phyloP scores from a whole-genome alignment of 208 protist genomes.

The Lotmaria passim region DNA sequence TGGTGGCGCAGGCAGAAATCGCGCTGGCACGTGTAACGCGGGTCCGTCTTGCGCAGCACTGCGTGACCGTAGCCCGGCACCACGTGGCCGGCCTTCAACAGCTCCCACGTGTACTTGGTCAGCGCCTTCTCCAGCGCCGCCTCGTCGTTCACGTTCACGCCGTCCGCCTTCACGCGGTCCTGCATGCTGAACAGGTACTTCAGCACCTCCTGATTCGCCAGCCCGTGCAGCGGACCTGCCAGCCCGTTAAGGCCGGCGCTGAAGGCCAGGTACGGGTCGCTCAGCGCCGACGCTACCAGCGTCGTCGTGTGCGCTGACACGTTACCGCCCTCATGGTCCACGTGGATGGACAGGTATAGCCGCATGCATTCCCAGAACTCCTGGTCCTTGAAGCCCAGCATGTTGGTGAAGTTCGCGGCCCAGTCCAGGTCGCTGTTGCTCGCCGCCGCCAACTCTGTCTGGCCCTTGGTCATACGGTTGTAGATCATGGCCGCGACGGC shows the following conservation, averaged over 20 bases:
- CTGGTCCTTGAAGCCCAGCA: constrained; percentile 93
- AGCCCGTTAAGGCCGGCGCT: constrained; percentile 95
- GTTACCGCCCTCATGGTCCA: constrained; percentile 97
- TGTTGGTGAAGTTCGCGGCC: constrained; percentile 94
- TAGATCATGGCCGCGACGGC: constrained; percentile 94
- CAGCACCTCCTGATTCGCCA: constrained; percentile 98
- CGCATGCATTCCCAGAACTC: constrained; percentile 97
- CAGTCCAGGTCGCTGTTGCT: constrained; percentile 88
- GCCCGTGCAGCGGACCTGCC: constrained; percentile 97
- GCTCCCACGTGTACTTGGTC: constrained; percentile 90
- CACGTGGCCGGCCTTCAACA: constrained; percentile 90
- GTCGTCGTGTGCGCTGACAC: constrained; percentile 97
- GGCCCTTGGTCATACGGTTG: constrained; percentile 72
- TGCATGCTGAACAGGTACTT: constrained; percentile 74
- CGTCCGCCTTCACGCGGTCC: constrained; percentile 58
- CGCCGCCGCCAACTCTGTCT: constrained; percentile 47
- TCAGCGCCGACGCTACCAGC: constrained; percentile 97
- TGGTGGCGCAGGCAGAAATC: constrained; percentile 97
- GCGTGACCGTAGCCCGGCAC: constrained; percentile 98
- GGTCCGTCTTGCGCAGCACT: constrained; percentile 98
- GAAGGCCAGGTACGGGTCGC: constrained; percentile 98
- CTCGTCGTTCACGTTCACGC: constrained; percentile 52
- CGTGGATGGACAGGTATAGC: constrained; percentile 97
- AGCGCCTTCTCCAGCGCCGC: constrained; percentile 74
- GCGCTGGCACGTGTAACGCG: constrained; percentile 97